Percentiles rank a stretch among this genome's conserved stretches.
phyloP scores from a whole-genome alignment of 2,329 filamentous ascomycete species.

The Chalaropsis ovoidea region DNA sequence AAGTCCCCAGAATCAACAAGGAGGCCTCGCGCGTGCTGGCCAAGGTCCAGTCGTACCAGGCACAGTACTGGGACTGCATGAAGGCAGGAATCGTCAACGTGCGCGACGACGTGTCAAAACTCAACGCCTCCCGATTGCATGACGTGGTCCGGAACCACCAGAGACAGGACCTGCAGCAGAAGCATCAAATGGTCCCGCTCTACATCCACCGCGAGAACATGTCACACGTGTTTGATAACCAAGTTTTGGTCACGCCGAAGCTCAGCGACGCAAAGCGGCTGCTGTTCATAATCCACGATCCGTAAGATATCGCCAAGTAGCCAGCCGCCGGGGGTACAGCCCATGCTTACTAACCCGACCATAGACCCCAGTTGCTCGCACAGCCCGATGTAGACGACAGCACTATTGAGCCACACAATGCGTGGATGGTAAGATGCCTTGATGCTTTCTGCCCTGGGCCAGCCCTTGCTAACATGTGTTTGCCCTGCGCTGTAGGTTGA shows the following conservation, averaged over 20 bases:
- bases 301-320: slow-evolving; percentile 43
- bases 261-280: slow-evolving; percentile 58
- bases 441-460: slow-evolving; percentile 26
- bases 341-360: not conserved
- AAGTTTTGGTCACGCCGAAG: slow-evolving; percentile 69
- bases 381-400: slow-evolving; percentile 61
- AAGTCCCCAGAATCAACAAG: slow-evolving; percentile 46
- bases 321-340: not conserved
- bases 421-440: slow-evolving; percentile 60
- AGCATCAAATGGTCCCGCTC: slow-evolving; percentile 67
- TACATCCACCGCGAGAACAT: slow-evolving; percentile 65
- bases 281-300: slow-evolving; percentile 82
- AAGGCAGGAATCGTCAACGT: slow-evolving; percentile 54
- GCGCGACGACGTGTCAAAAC: slow-evolving; percentile 42
- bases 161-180: slow-evolving; percentile 57
- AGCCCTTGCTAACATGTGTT: slow-evolving; percentile 4
- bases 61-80: slow-evolving; percentile 80
- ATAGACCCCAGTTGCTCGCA: slow-evolving; percentile 60
- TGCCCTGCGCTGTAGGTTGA: slow-evolving; percentile 55
- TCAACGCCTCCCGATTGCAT: slow-evolving; percentile 56
- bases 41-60: slow-evolving; percentile 50
- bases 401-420: slow-evolving; percentile 69
- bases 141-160: slow-evolving; percentile 74
- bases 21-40: slow-evolving; percentile 48
- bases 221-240: slow-evolving; percentile 71